Evolutionary conservation across 2,329 filamentous ascomycete species (phyloP).

Genomic region (Colletotrichum tabaci): DNA sequence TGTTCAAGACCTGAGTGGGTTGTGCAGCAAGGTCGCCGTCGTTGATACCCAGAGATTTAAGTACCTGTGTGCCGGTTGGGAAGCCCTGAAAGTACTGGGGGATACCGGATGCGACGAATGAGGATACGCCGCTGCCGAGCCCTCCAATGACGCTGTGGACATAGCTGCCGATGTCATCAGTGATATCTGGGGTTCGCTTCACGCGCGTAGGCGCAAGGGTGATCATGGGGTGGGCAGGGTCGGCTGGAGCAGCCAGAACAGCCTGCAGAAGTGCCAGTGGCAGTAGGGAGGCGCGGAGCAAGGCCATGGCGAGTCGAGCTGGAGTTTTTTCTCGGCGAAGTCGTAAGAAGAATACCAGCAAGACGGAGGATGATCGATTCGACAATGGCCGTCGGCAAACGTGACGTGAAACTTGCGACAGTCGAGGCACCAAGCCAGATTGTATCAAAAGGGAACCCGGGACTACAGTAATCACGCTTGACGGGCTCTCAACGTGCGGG

Average conservation of each 20-base stretch:
- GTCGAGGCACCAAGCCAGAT: conserved; percentile 10
- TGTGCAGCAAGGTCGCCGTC: conserved; percentile 71
- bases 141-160: conserved; percentile 64
- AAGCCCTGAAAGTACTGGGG: conserved; percentile 78
- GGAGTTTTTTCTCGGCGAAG: background rate
- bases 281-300: conserved; percentile 26
- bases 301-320: conserved; percentile 11
- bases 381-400: background rate
- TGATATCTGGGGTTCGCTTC: conserved; percentile 46
- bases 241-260: conserved; percentile 42
- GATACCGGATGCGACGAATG: conserved; percentile 74
- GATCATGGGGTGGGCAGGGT: conserved; percentile 45
- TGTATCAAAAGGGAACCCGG: background rate
- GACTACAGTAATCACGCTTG: background rate
- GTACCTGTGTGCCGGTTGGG: conserved; percentile 73
- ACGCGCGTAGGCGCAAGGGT: conserved; percentile 45
- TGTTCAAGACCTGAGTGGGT: conserved; percentile 79
- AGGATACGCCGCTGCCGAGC: conserved; percentile 70
- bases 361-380: background rate
- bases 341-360: background rate
- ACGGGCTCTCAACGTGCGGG: background rate
- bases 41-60: conserved; percentile 72
- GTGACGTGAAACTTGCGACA: background rate
- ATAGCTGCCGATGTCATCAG: conserved; percentile 63
- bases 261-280: conserved; percentile 37